Conservation (phyloP, 257 asterid species). For the Nicotiana noctiflora region DNA sequence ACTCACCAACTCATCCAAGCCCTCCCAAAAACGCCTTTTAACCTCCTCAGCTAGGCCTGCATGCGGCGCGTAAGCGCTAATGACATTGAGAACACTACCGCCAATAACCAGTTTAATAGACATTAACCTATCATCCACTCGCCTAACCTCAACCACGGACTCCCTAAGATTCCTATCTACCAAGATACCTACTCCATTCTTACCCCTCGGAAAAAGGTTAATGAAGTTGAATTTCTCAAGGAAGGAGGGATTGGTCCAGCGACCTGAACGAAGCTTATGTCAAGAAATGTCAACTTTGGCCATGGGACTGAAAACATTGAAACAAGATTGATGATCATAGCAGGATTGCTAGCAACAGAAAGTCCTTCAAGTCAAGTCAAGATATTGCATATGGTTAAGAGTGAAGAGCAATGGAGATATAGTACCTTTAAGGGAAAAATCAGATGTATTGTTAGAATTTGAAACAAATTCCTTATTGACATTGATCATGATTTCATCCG, state of each 20-base stretch:
- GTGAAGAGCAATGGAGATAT: conserved; percentile 8
- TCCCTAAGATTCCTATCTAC: too few relatives aligned
- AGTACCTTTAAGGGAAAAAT: not conserved
- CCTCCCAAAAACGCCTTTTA: too few relatives aligned
- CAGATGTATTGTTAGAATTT: not conserved
- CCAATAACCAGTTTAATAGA: too few relatives aligned
- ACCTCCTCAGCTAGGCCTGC: too few relatives aligned
- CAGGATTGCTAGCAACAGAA: conserved; percentile 7
- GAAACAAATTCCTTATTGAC: conserved; percentile 4
- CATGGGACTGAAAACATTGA: conserved; percentile 3
- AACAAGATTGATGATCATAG: conserved; percentile 3
- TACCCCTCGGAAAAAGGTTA: not conserved
- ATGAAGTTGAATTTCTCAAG: conserved; percentile 3
- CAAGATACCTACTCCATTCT: too few relatives aligned
- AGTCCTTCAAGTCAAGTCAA: conserved; percentile 4
- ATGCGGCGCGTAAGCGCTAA: too few relatives aligned
- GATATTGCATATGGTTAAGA: conserved; percentile 2
- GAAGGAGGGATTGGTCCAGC: conserved; percentile 5
- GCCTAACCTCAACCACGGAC: too few relatives aligned
- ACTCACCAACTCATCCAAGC: too few relatives aligned
- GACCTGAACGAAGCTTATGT: not conserved
- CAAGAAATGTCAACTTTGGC: not conserved
- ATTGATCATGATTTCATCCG: not conserved
- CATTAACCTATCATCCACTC: too few relatives aligned
- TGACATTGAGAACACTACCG: too few relatives aligned